Base-by-base conservation (phyloP, 768 basidiomycete species). In the Agaricus subrufescens region DNA sequence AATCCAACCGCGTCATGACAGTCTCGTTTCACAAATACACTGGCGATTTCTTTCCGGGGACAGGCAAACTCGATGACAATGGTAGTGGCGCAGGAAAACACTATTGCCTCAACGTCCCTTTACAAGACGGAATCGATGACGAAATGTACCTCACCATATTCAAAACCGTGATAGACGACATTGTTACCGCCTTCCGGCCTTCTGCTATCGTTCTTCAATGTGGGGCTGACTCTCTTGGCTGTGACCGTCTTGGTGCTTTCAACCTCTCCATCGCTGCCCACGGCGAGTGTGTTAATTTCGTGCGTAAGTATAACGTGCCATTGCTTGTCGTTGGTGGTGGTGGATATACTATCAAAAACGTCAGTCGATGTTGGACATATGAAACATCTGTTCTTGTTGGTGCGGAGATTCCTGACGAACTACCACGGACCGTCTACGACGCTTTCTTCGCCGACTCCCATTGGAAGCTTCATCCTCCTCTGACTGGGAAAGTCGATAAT, bases 21-120 rank as follows among this genome's bases (percentile, higher is more conserved):
- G 92, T 98, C 12, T 98, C 96, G 0, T 99, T 99, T 73, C 96
- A 99, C 77, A 98, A 98, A 73, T 99, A 97, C 75, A 94, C 91
- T 1, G 94, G 93, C 54, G 93, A 96, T 65, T 99, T 99, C 78
- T 99, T 99, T 70, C 96, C 96, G 0, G 94, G 95, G 0, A 99
- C 96, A 0, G 96, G 96, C 14, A 94, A 94, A 69, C 79, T 98
- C 8, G 91, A 95, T 65, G 96, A 99, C 72, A 92, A 93, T 58
- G 91, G 93, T 12, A 77, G 79, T 19, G 88, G 86, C n/a, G 68
- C 84, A 1, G 96, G 96, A 52, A 97, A 96, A 71, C 88, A 98
- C 67, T 99, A 98, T 68, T 89, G 86, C 58, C 77, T 98, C 43
- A 99, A 99, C 66, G 91, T 99, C 0, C 96, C 96, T 0, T 75